Evolutionary conservation across 2,329 filamentous ascomycete species (phyloP), one percentile per base, ranked within the genome.

Genomic region (Neofusicoccum cordaticola): DNA sequence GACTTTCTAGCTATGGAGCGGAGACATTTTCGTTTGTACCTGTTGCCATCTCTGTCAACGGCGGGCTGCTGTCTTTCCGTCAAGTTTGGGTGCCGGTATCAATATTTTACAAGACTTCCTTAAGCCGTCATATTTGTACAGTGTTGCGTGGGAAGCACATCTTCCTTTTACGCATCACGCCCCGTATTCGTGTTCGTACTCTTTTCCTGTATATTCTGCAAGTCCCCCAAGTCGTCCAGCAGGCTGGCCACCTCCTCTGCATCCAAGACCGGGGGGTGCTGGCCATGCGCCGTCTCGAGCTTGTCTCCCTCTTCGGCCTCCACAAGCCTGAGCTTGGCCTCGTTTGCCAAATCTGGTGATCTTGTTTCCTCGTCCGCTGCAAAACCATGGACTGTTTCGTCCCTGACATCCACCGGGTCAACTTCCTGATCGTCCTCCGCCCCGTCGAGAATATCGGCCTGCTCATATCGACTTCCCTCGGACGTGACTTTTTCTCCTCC

Each of bases 361-460:
- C 39, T 34, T 35, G 11, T 22, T 15, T 35, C 37, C 11, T 42
- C 37, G 22, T 47, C 42, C 44, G 6, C 56, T 4, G n/a, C 31
- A 2, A 15, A 3, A 4, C 19, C 9, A 3, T 35, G 41, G 1
- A 19, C 42, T 7, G 41, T n/a, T n/a, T 60, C 56, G 3, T 47
- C 22, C 8, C 15, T 34, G n/a, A 60, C 56, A n/a, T 60, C 56
- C 3, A 47, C 42, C 11, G 41, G 56, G 15, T 37, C 37, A 19
- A 60, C 56, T n/a, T 19, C 31, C 9, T 60, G 15, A 13, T 34
- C 19, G 2, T 51, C 58, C 4, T 62, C 58, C 1, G 44, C 58
- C 2, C 58, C 58, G 37, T 62, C 58, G 3, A 62, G 35, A 7
- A 62, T 48, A 39, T 51, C 58, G n/a, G 42, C 41, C 56, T 45